Percentiles rank a stretch among this genome's conserved stretches.
Evolutionary conservation across 345 rosid species (phyloP).

Genomic region (Eucalyptus coolabah): DNA sequence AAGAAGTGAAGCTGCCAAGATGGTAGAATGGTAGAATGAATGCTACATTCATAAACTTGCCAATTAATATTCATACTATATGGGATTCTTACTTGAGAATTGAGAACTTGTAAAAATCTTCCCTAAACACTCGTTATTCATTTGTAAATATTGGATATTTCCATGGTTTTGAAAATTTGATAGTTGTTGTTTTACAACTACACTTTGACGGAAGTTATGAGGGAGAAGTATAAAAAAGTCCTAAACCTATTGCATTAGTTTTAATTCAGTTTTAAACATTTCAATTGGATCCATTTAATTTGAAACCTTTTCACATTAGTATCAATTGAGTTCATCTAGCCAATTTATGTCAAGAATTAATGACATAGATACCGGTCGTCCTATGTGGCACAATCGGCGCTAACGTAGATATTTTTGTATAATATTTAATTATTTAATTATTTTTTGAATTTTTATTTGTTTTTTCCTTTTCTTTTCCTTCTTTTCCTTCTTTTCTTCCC

Average conservation of each 20-base stretch:
- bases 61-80: background rate
- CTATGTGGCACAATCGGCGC: rapidly evolving
- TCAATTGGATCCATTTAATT: too few species aligned
- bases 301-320: rapidly evolving
- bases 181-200: background rate
- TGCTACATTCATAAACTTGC: background rate
- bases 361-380: rapidly evolving
- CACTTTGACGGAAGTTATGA: too few species aligned
- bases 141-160: background rate
- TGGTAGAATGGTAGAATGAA: background rate
- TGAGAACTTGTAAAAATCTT: background rate
- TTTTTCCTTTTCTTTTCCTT: too few species aligned
- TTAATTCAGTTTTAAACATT: rapidly evolving
- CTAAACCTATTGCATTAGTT: too few species aligned
- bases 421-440: too few species aligned
- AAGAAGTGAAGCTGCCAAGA: background rate
- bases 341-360: too few species aligned
- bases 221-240: too few species aligned
- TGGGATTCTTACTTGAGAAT: background rate
- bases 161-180: background rate
- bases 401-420: too few species aligned
- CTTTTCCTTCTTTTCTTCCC: too few species aligned
- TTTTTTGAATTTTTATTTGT: too few species aligned
- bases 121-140: background rate
- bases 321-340: too few species aligned